Conservation (phyloP, 2,329 filamentous ascomycete genomes). For the Exophiala spinifera region DNA sequence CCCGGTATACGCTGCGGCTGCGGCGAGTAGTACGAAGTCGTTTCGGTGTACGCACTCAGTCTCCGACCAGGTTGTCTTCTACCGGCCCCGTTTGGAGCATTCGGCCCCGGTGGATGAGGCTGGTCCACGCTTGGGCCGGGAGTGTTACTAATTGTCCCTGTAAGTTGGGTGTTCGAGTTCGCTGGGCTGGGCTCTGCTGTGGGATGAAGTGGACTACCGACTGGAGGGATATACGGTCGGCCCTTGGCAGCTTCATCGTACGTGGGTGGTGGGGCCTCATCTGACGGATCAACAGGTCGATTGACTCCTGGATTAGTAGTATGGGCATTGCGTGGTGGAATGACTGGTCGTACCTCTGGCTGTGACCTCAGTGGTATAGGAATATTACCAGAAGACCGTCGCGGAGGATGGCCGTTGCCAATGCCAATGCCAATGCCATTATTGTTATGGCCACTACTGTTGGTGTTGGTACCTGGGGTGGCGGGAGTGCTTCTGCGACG, state of each 20-base stretch:
- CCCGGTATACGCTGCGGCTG: constrained; percentile 5
- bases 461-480: constrained; percentile 9
- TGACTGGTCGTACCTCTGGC: constrained; percentile 40
- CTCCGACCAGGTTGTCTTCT: constrained; percentile 16
- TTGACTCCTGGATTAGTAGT: constrained; percentile 24
- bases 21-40: constrained; percentile 8
- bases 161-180: constrained; percentile 22
- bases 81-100: constrained; percentile 2
- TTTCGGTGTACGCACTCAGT: constrained; percentile 22
- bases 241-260: constrained; percentile 63
- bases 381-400: constrained; percentile 27
- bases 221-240: constrained; percentile 54
- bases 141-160: constrained; percentile 21
- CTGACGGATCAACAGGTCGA: constrained; percentile 36
- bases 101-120: constrained; percentile 22
- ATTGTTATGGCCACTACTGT: constrained; percentile 3
- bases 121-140: constrained; percentile 6
- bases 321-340: constrained; percentile 43
- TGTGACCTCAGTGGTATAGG: constrained; percentile 16
- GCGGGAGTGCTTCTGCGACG: constrained; percentile 24
- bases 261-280: constrained; percentile 56
- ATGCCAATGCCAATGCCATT: constrained; percentile 7
- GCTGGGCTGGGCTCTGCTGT: constrained; percentile 22
- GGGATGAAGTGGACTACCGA: constrained; percentile 44
- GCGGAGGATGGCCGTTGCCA: constrained; percentile 13